A percentile compares a stretch with the other conserved stretches of the same genome.
phyloP scores from a whole-genome alignment of 2,329 filamentous ascomycete species.

The Fusarium sp. region DNA sequence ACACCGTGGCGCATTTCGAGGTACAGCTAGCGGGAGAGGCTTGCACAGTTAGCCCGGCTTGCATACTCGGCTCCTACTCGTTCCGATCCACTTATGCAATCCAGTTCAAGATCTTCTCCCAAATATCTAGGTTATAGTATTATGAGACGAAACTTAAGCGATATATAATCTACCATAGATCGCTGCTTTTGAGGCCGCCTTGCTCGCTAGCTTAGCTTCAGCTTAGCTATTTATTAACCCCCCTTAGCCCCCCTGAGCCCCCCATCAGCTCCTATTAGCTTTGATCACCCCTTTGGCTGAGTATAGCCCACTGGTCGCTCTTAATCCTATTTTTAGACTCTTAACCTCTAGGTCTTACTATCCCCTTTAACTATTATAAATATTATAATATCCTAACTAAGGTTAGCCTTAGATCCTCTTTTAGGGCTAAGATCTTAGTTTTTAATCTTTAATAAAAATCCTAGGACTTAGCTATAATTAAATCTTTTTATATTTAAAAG shows the following conservation, averaged over 20 bases:
- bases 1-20: background rate
- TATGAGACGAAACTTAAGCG: background rate
- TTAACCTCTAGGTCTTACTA: background rate
- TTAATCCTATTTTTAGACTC: background rate
- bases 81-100: background rate
- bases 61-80: background rate
- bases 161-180: background rate
- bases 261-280: background rate
- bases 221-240: background rate
- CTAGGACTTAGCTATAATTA: background rate
- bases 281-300: background rate
- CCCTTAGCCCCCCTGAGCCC: background rate
- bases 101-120: background rate
- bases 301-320: background rate
- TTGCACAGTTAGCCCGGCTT: background rate
- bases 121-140: background rate
- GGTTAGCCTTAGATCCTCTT: background rate
- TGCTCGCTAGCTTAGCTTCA: background rate
- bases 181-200: background rate
- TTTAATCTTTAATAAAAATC: background rate
- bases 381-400: background rate
- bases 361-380: background rate
- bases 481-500: background rate
- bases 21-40: background rate
- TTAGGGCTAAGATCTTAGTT: background rate